Evolutionary conservation across 1,139 yeast genomes (phyloP).

Genomic region (Ogataea hybrid): DNA sequence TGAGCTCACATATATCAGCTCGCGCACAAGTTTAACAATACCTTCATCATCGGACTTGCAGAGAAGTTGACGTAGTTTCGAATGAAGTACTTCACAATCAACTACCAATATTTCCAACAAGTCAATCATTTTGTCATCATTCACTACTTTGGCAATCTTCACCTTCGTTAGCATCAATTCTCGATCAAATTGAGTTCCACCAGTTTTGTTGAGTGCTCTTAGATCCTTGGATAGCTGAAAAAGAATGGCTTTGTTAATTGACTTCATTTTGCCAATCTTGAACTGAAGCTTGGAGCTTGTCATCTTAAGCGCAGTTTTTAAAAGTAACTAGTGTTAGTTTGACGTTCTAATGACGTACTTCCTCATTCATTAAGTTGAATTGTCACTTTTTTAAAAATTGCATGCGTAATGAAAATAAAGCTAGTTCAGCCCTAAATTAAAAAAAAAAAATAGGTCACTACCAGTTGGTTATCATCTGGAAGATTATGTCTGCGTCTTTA

Average conservation of each 20-base stretch:
- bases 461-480: too few relatives aligned
- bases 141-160: conserved; percentile 79
- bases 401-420: too few relatives aligned
- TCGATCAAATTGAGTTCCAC: conserved; percentile 18
- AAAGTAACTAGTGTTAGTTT: too few relatives aligned
- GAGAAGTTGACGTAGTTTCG: conserved; percentile 18
- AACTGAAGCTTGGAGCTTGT: too few relatives aligned
- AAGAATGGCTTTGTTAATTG: conserved; percentile 21
- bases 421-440: too few relatives aligned
- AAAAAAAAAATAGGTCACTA: too few relatives aligned
- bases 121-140: conserved; percentile 83
- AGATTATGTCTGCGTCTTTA: too few relatives aligned
- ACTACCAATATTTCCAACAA: conserved; percentile 76
- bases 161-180: conserved; percentile 40
- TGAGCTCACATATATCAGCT: conserved; percentile 18
- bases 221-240: conserved; percentile 23
- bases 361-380: too few relatives aligned
- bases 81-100: conserved; percentile 76
- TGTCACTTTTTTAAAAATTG: too few relatives aligned
- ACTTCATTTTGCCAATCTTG: conserved; percentile 25
- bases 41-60: conserved; percentile 17
- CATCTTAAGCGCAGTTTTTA: too few relatives aligned
- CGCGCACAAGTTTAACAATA: conserved; percentile 15
- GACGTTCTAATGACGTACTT: too few relatives aligned
- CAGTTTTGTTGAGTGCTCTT: conserved; percentile 3